These are phyloP conservation scores for Trifolium repens DNA, from an alignment of 306 rosid species.

Conservation along the genomic window DNA sequence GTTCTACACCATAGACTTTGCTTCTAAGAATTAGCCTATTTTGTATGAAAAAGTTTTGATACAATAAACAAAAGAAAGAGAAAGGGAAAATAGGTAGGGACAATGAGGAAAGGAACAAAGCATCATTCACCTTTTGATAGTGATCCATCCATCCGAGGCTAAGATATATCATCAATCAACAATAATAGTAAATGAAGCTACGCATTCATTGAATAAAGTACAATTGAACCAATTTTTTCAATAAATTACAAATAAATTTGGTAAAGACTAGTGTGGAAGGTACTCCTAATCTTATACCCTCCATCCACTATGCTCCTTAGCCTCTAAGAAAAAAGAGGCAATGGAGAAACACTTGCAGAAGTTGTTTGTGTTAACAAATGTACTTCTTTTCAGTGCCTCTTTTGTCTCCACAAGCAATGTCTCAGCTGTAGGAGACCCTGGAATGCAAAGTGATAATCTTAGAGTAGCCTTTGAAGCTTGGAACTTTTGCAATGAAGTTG, in stretches of 20 bases:
- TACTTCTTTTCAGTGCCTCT: constrained; percentile 41
- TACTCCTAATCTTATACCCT: constrained; percentile 32
- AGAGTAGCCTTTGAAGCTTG: constrained; percentile 90
- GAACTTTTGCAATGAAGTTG: constrained; percentile 96
- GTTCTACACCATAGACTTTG: too few species aligned
- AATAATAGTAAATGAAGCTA: neutral
- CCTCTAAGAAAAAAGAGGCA: constrained; percentile 30
- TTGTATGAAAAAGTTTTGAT: too few species aligned
- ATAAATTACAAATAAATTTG: constrained; percentile 1
- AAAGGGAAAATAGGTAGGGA: neutral
- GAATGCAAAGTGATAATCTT: constrained; percentile 77
- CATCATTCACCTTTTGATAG: constrained; percentile 6
- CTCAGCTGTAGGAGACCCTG: constrained; percentile 84
- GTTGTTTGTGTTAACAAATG: constrained; percentile 41
- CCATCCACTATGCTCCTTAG: constrained; percentile 27
- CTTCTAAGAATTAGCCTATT: too few species aligned
- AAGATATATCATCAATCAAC: neutral
- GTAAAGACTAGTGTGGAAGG: constrained; percentile 10
- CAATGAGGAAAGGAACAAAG: neutral
- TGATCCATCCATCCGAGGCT: neutral
- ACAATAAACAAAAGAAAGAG: neutral
- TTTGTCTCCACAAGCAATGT: constrained; percentile 35
- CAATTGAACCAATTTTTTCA: neutral
- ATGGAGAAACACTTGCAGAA: constrained; percentile 42
- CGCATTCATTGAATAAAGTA: neutral